Evolutionary conservation across 257 asterid genomes (phyloP).

Genomic region (Nicotiana paniculata): DNA sequence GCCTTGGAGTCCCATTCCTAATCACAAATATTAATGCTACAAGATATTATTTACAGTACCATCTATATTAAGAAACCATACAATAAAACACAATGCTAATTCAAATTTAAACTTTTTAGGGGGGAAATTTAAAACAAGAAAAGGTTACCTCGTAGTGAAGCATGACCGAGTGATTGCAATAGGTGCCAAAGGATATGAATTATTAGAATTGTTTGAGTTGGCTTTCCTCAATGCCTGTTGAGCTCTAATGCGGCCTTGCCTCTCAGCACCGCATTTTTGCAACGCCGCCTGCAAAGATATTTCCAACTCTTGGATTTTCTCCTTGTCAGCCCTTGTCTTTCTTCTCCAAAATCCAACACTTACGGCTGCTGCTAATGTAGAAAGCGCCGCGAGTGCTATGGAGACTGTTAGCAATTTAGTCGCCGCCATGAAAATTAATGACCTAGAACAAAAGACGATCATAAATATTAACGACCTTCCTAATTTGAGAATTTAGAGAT

Average conservation of each 20-base stretch:
- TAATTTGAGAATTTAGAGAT: background rate
- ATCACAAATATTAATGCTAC: background rate
- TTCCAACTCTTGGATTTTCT: slow-evolving; percentile 53
- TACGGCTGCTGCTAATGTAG: slow-evolving; percentile 33
- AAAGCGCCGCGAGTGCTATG: slow-evolving; percentile 26
- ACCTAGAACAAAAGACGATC: background rate
- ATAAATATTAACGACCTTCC: background rate
- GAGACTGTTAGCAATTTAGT: slow-evolving; percentile 30
- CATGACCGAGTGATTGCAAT: slow-evolving; percentile 72
- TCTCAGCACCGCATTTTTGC: slow-evolving; percentile 72
- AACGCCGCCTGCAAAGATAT: slow-evolving; percentile 47
- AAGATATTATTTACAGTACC: background rate
- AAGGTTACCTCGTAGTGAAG: slow-evolving; percentile 75
- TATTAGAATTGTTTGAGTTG: slow-evolving; percentile 26
- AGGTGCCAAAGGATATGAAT: slow-evolving; percentile 79
- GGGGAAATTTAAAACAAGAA: background rate
- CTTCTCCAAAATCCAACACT: slow-evolving; percentile 38
- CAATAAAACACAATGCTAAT: background rate
- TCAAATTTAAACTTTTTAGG: no score
- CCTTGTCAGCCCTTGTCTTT: slow-evolving; percentile 28
- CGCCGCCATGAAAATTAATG: slow-evolving; percentile 17
- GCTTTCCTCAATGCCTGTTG: slow-evolving; percentile 74
- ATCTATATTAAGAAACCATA: background rate
- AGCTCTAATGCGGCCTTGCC: slow-evolving; percentile 93
- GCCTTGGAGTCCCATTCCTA: slow-evolving; percentile 90